Evolutionary conservation across 1,284 basidiomycete species (phyloP), one percentile per base, ranked within the genome.

Genomic region (Chiua sp.): DNA sequence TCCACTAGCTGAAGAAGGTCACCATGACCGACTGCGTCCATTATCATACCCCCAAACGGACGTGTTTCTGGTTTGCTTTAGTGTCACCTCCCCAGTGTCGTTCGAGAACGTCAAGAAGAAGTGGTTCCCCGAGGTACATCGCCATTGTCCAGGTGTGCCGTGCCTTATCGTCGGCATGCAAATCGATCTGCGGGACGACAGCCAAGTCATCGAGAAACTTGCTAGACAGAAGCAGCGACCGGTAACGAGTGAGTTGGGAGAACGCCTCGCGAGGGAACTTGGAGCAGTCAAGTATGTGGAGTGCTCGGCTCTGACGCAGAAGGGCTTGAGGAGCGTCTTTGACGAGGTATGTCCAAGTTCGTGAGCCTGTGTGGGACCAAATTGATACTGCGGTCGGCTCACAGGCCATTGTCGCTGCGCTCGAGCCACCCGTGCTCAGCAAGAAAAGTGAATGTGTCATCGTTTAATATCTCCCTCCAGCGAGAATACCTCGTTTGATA

Each of bases 51-150:
- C 97, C 30, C 97, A 99, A 82, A 99, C 97, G 65, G 98, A 99
- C 74, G 97, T 99, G 59, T 99, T 99, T 86, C 87, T 99, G 59
- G 96, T 99, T 69, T 99, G 97, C 82, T 99, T 98, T 84, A 97
- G 94, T 73, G 98, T 99, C 67, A 98, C 96, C 37, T 97, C 94
- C 28, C 98, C 97, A 7, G 96, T 98, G 44, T 98, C 96, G 56
- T 99, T 98, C 75, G 97, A 99, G 79, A 99, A 99, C 91, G 97
- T 99, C 72, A 98, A 98, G 86, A 97, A 99, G 81, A 99, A 99
- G 79, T 99, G 97, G 97, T 98, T 98, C 87, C 98, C 97, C 32
- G 98, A 99, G 82, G 97, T 99, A 55, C 96, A 96, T 77, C 97
- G 99, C 79, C 97, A 99, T 77, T 99, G 98, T 84, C 98, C 98